Evolutionary conservation across 164 flowering plant genomes (phyloP), one percentile per base, ranked within the genome.

Genomic region (Brasenia schreberi): DNA sequence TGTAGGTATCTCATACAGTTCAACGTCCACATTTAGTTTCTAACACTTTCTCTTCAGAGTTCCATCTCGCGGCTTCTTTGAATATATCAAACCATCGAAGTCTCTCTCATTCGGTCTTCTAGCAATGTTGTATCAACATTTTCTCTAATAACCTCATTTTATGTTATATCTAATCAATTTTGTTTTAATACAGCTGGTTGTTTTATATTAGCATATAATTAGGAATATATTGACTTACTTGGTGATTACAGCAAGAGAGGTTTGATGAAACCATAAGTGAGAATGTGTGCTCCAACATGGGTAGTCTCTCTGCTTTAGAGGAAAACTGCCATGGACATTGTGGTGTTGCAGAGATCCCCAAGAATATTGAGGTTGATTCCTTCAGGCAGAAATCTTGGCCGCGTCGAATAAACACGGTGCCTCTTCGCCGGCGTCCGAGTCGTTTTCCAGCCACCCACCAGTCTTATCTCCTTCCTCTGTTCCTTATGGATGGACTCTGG

Each of bases 351-450:
- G 91, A 85, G 6, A 85, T 82, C 70, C 91, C 96, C 0, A 92
- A 89, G 64, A 92, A 85, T 7, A 96, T 88, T 0, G 98, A 92
- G 61, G 86, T 89, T 16, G 56, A 49, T 49, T 9, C 56, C 10
- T 14, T 14, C 10, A 49, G 56, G 16, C 56, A 49, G 10, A 49
- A 49, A 49, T 6, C 56, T 14, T 14, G 56, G 56, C 56, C 12
- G 16, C 56, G 3, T 5, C 10, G 16, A 49, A 49, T 9, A 49
- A 49, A 9, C 16, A 9, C 56, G 16, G 56, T 4, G 16, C 56
- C 10, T 49, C 56, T 49, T 49, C 16, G 12, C 16, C 56, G 16
- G 12, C 56, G 16, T 49, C 10, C 14, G 14, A 49, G 56, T 14
- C 16, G 4, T 49, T 14, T 49, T 14, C 56, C 56, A 9, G 56